Percentiles rank a stretch among this genome's conserved stretches.
phyloP scores from a whole-genome alignment of 441 rosid species.

The Euphorbia celastroides region DNA sequence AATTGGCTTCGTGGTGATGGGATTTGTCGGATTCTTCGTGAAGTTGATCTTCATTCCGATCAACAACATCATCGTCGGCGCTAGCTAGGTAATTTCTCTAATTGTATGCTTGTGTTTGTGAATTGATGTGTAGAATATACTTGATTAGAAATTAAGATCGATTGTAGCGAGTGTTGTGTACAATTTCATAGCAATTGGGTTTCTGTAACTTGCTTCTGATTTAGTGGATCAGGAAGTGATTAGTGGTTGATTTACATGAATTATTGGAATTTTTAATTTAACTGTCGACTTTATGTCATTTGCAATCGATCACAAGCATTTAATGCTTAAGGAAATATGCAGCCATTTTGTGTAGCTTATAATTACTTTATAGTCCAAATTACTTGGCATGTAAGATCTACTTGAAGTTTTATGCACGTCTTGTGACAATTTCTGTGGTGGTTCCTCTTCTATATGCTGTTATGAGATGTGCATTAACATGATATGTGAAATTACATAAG shows the following conservation, averaged over 20 bases:
- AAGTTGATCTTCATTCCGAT: constrained; percentile 83
- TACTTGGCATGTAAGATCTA: neutral
- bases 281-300: neutral
- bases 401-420: neutral
- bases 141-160: neutral
- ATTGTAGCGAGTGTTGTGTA: neutral
- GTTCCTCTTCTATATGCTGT: neutral
- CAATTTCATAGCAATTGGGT: neutral
- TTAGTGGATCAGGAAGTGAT: neutral
- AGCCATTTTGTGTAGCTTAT: neutral
- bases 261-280: neutral
- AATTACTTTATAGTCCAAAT: neutral
- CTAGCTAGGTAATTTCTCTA: constrained; percentile 38
- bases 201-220: neutral
- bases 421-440: neutral
- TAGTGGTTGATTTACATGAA: neutral
- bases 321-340: neutral
- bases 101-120: neutral
- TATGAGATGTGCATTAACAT: neutral
- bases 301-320: neutral
- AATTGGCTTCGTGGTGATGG: constrained; percentile 85
- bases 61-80: constrained; percentile 80
- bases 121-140: neutral
- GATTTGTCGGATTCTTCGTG: constrained; percentile 83
- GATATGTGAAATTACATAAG: neutral